Evolutionary conservation across 352 stramenopile genomes (phyloP), one percentile per base, ranked within the genome.

Genomic region (Pythium volutum): DNA sequence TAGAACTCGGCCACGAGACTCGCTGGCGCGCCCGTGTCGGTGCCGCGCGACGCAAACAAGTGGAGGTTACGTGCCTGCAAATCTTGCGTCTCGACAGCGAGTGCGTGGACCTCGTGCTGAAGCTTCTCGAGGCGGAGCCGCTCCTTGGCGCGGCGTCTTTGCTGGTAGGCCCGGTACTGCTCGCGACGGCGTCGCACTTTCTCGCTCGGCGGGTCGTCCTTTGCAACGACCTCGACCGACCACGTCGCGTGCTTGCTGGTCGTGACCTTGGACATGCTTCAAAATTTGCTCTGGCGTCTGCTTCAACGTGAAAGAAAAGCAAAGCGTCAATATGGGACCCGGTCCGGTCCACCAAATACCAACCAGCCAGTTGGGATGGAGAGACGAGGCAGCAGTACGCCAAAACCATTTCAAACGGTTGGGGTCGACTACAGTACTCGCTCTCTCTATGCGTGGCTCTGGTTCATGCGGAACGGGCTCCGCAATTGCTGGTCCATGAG

Each of bases 111-210:
- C 7, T 69, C 54, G 1, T 33, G 29, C 27, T 64, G 42, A 0
- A 69, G 53, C 11, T 10, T 27, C 16, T 48, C 11, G 22, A 49
- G 20, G 0, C 31, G 36, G 0, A 74, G 51, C 45, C 81, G 84
- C 53, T 86, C 72, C 54, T 87, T 81, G 25, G 71, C 76, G 20
- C 79, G 75, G 47, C 86, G 78, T 22, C 70, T 76, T 0, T 70
- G 75, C 51, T 91, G 78, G 52, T 87, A 76, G 52, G 74, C 72
- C 18, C 77, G 76, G 68, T 86, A 87, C 59, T 91, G 81, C 48
- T 76, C 66, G 1, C 79, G 74, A 11, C 79, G 61, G 8, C 49
- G 31, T 10, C 36, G 27, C 7, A 69, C 36, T 16, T 25, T 20
- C 16, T 57, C 52, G n/a, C 47, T 43, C 9, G 4, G 7, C 4